A percentile compares a stretch with the other conserved stretches of the same genome.
These are phyloP conservation scores for Kazachstania sp. DNA, from an alignment of 1,139 yeast species.

Conservation along the genomic window DNA sequence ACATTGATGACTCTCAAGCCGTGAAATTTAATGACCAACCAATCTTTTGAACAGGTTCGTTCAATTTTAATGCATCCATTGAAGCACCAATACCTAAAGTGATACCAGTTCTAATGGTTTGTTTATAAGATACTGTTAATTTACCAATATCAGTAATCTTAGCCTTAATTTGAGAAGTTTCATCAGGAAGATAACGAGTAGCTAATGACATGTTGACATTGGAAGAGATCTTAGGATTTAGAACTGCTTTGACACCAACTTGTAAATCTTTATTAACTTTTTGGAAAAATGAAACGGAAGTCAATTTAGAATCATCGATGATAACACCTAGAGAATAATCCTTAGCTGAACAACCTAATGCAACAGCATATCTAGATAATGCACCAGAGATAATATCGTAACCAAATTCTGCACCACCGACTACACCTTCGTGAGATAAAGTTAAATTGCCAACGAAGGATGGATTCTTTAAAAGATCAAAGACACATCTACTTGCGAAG, in stretches of 20 bases:
- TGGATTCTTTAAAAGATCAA: conserved; percentile 93
- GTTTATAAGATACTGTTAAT: conserved; percentile 90
- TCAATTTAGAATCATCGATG: conserved; percentile 80
- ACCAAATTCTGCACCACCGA: conserved; percentile 96
- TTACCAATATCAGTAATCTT: conserved; percentile 95
- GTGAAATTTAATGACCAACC: conserved; percentile 71
- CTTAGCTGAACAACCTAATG: conserved; percentile 87
- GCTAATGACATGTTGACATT: conserved; percentile 84
- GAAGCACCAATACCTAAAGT: conserved; percentile 95
- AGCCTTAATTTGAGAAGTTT: conserved; percentile 84
- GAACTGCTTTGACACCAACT: conserved; percentile 97
- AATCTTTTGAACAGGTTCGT: conserved; percentile 96
- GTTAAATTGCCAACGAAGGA: conserved; percentile 91
- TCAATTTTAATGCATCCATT: conserved; percentile 88
- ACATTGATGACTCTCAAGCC: not conserved
- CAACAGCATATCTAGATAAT: conserved; percentile 90
- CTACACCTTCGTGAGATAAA: conserved; percentile 91
- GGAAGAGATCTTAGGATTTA: conserved; percentile 78
- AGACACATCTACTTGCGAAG: conserved; percentile 89
- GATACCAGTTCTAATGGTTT: conserved; percentile 91
- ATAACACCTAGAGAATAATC: conserved; percentile 82
- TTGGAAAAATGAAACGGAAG: conserved; percentile 97
- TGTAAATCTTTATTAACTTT: conserved; percentile 83
- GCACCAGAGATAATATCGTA: conserved; percentile 91
- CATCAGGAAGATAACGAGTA: conserved; percentile 85